Conservation (phyloP, 176 grass and related monocot species). For the Carex cristatella region DNA sequence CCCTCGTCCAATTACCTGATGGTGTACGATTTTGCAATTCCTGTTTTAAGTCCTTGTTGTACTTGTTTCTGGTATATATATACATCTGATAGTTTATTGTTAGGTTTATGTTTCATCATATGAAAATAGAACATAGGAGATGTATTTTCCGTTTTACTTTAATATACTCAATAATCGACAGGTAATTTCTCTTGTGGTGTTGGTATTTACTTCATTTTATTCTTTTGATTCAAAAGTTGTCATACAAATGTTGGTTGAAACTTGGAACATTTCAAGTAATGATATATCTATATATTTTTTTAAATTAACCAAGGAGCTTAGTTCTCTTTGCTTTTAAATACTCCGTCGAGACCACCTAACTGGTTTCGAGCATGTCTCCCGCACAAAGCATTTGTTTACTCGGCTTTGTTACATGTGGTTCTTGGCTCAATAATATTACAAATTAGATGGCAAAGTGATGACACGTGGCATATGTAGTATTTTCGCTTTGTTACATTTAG, state of each 20-base stretch:
- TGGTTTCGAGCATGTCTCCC: too few relatives aligned
- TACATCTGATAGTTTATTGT: slow-evolving; percentile 11
- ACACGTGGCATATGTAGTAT: too few relatives aligned
- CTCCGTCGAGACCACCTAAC: neutral
- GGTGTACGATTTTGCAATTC: neutral
- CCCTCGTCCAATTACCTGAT: neutral
- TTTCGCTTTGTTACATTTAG: too few relatives aligned
- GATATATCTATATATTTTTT: neutral
- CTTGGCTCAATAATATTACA: too few relatives aligned
- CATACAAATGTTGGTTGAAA: neutral
- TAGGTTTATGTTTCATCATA: slow-evolving; percentile 19
- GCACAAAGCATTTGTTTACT: too few relatives aligned
- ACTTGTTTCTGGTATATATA: slow-evolving; percentile 23
- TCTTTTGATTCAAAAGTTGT: neutral
- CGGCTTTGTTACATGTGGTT: too few relatives aligned
- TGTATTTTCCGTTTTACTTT: neutral
- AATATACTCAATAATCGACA: slow-evolving; percentile 4
- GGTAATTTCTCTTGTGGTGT: neutral
- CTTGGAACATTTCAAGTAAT: neutral
- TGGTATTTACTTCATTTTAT: neutral
- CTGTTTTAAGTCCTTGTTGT: neutral
- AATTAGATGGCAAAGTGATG: too few relatives aligned
- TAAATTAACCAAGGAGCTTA: neutral
- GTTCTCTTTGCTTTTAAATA: neutral
- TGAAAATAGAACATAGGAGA: slow-evolving; percentile 8